Percentiles rank a stretch among this genome's conserved stretches.
Evolutionary conservation across 176 grass and related monocot genomes (phyloP).

Genomic region (Aegilops tauschii): DNA sequence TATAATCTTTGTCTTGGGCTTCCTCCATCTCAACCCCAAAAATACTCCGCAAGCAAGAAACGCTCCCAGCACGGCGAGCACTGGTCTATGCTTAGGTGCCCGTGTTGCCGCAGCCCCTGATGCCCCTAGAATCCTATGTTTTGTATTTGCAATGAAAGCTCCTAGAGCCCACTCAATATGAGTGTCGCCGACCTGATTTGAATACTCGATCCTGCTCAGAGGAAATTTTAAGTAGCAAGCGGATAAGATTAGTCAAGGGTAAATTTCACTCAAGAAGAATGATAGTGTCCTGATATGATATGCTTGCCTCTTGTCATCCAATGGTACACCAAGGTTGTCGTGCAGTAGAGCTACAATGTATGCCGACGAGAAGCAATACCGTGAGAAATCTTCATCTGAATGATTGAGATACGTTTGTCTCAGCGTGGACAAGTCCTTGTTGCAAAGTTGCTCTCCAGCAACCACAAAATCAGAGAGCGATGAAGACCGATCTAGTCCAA

Average conservation of each 20-base stretch:
- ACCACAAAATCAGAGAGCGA: conserved; percentile 63
- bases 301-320: conserved; percentile 74
- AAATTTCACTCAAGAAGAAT: conserved; percentile 34
- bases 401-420: conserved; percentile 54
- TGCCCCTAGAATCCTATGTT: conserved; percentile 4
- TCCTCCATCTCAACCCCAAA: conserved; percentile 65
- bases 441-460: conserved; percentile 78
- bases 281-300: neutral
- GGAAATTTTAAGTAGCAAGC: neutral
- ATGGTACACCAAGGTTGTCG: conserved; percentile 60
- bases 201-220: conserved; percentile 68
- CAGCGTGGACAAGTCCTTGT: conserved; percentile 60
- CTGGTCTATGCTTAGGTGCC: conserved; percentile 22
- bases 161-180: conserved; percentile 82
- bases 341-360: conserved; percentile 88
- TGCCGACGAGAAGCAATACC: conserved; percentile 92
- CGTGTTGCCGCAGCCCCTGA: neutral
- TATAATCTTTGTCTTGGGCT: conserved; percentile 73
- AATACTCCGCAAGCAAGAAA: conserved; percentile 41
- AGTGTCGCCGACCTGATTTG: conserved; percentile 60
- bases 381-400: conserved; percentile 65
- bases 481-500: conserved; percentile 65
- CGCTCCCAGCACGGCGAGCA: conserved; percentile 36
- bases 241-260: neutral
- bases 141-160: conserved; percentile 58